Evolutionary conservation across 1,284 basidiomycete genomes (phyloP), one percentile per base, ranked within the genome.

Genomic region (Cryptococcus hybrid): DNA sequence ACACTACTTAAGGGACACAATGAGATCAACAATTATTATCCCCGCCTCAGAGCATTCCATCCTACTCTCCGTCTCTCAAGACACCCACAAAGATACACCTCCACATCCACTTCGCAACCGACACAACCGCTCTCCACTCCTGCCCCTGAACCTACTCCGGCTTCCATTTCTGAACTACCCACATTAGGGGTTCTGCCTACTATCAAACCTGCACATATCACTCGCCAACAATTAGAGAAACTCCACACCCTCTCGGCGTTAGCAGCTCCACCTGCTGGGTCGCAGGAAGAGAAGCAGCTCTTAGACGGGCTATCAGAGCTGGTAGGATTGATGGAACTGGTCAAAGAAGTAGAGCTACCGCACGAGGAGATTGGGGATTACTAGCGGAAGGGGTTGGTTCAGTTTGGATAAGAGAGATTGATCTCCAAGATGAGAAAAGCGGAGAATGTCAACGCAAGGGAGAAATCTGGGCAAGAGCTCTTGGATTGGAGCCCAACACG

Each of bases 181-280:
- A n/a, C n/a, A 18, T 44, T 34, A 7, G 24, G 34, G 18, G 47
- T 51, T 24, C 7, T 35, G 40, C 35, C 55, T 7, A 12, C 44
- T 30, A 43, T 50, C 13, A 39, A 47, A 43, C 51, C 18, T 45
- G 18, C 47, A 34, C 34, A 54, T 64, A 15, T 50, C 38, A 57
- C 64, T 24, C 54, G 56, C 11, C 48, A 56, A 43, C 54, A 56
- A 6, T 48, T 70, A 1, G 47, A 55, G 9, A 59, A 59, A 15
- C 57, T 72, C 12, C 69, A 72, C 51, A 59, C 53, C 2, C 64
- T 72, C 3, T 65, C 67, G 0, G 70, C 70, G 1, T 57, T 72
- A 3, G 58, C 64, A 36, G 67, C 70, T 5, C 70, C 70, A 0
- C n/a, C 44, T 3, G 13, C 43, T 5, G 66, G 61, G 7, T 64